Percentiles rank a stretch among this genome's conserved stretches.
These are phyloP conservation scores for Lignosus rhinocerotis DNA, from an alignment of 1,284 basidiomycete species.

Conservation along the genomic window DNA sequence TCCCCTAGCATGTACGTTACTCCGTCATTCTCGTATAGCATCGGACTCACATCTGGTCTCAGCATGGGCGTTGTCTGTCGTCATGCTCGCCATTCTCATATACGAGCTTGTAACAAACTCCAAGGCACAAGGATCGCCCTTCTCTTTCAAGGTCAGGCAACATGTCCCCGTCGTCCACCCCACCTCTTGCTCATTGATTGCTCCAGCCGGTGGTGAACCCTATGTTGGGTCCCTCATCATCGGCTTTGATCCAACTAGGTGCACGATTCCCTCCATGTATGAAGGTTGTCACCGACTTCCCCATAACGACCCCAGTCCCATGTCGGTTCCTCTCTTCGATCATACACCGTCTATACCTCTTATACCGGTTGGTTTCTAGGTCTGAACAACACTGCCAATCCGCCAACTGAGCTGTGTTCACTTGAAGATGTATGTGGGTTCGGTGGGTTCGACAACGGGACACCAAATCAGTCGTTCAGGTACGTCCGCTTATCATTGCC, in stretches of 20 bases:
- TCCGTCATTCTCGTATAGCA: neutral
- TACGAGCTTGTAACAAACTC: constrained; percentile 79
- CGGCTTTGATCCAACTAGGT: constrained; percentile 86
- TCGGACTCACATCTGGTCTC: constrained; percentile 1
- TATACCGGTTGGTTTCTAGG: constrained; percentile 40
- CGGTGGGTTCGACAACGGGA: constrained; percentile 71
- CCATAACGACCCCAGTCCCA: constrained; percentile 59
- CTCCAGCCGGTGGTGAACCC: constrained; percentile 65
- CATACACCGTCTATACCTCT: neutral
- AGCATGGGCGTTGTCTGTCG: constrained; percentile 65
- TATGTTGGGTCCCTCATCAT: constrained; percentile 89
- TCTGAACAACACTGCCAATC: constrained; percentile 76
- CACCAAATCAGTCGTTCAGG: constrained; percentile 87
- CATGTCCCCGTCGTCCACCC: neutral
- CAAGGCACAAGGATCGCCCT: constrained; percentile 72
- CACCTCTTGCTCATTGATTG: neutral
- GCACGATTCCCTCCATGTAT: constrained; percentile 92
- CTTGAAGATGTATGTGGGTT: constrained; percentile 88
- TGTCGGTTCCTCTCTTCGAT: constrained; percentile 47
- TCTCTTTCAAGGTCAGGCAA: constrained; percentile 72
- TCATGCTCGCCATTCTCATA: constrained; percentile 75
- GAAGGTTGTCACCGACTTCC: constrained; percentile 68
- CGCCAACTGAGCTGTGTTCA: constrained; percentile 68
- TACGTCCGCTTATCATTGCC: constrained; percentile 33
- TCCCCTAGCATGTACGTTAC: constrained; percentile 59